Evolutionary conservation across 192 early-diverging fungal species (phyloP).

Genomic region (Coemansia sp.): DNA sequence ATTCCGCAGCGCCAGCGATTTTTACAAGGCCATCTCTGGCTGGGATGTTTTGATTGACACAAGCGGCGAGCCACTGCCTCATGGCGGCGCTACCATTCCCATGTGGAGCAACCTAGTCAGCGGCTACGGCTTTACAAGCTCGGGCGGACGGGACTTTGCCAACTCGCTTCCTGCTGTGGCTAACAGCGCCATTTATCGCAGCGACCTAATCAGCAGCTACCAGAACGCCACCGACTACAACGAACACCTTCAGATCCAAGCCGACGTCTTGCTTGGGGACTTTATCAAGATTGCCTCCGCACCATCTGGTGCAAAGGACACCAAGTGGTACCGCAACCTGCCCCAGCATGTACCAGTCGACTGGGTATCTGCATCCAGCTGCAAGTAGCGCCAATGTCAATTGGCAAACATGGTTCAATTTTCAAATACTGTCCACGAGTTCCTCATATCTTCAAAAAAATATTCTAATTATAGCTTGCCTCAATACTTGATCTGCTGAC

Average conservation of each 20-base stretch:
- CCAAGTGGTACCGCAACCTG: slow-evolving; percentile 74
- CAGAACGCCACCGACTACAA: slow-evolving; percentile 65
- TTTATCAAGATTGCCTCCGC: slow-evolving; percentile 57
- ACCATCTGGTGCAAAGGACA: slow-evolving; percentile 54
- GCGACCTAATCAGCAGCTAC: slow-evolving; percentile 72
- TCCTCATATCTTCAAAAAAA: slow-evolving; percentile 2
- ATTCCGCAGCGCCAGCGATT: slow-evolving; percentile 48
- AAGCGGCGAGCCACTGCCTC: slow-evolving; percentile 55
- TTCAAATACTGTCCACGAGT: not conserved
- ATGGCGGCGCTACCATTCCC: slow-evolving; percentile 59
- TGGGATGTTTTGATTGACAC: slow-evolving; percentile 70
- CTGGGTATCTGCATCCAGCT: slow-evolving; percentile 49
- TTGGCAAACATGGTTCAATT: not conserved
- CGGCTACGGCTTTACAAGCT: slow-evolving; percentile 30
- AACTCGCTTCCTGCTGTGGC: slow-evolving; percentile 58
- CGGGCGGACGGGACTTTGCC: not conserved
- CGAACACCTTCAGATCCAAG: slow-evolving; percentile 69
- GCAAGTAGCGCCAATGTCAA: slow-evolving; percentile 19
- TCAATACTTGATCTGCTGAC: not conserved
- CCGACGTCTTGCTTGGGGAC: slow-evolving; percentile 60
- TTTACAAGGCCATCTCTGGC: slow-evolving; percentile 55
- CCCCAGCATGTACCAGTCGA: slow-evolving; percentile 57
- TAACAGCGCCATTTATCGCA: slow-evolving; percentile 61
- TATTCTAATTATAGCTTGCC: not conserved
- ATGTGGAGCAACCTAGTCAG: slow-evolving; percentile 39